phyloP scores from a whole-genome alignment of 306 rosid species.

The Acacia confusa region DNA sequence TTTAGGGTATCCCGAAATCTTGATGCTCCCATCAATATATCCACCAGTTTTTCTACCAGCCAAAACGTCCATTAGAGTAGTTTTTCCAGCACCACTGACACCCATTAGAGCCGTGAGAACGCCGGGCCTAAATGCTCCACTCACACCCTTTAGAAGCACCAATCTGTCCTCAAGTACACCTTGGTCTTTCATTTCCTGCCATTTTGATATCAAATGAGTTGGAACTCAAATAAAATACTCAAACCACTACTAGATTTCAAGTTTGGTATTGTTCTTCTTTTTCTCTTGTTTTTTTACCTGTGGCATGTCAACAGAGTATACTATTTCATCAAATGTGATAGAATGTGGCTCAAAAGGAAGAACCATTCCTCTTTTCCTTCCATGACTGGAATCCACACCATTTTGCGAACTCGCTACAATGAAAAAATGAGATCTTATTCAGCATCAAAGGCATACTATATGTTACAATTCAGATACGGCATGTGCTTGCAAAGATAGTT shows the following conservation, averaged over 20 bases:
- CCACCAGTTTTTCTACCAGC: slow-evolving; percentile 81
- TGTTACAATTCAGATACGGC: not conserved
- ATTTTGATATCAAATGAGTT: slow-evolving; percentile 11
- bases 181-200: slow-evolving; percentile 62
- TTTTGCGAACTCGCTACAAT: slow-evolving; percentile 39
- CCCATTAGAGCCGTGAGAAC: slow-evolving; percentile 75
- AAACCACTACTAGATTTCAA: not conserved
- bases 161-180: slow-evolving; percentile 55
- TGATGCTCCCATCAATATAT: slow-evolving; percentile 60
- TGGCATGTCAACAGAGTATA: slow-evolving; percentile 67
- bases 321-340: slow-evolving; percentile 53
- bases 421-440: slow-evolving; percentile 11
- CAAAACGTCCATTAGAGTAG: slow-evolving; percentile 70
- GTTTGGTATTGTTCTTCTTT: not conserved
- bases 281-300: slow-evolving; percentile 33
- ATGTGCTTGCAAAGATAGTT: not conserved
- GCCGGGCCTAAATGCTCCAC: slow-evolving; percentile 74
- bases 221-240: not conserved
- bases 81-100: slow-evolving; percentile 78
- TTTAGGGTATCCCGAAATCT: slow-evolving; percentile 65
- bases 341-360: slow-evolving; percentile 62
- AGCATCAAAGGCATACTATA: not conserved
- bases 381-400: slow-evolving; percentile 31
- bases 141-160: slow-evolving; percentile 56
- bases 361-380: slow-evolving; percentile 56